Evolutionary conservation across 2,329 filamentous ascomycete species (phyloP).

Genomic region (Diplodia sapinea): DNA sequence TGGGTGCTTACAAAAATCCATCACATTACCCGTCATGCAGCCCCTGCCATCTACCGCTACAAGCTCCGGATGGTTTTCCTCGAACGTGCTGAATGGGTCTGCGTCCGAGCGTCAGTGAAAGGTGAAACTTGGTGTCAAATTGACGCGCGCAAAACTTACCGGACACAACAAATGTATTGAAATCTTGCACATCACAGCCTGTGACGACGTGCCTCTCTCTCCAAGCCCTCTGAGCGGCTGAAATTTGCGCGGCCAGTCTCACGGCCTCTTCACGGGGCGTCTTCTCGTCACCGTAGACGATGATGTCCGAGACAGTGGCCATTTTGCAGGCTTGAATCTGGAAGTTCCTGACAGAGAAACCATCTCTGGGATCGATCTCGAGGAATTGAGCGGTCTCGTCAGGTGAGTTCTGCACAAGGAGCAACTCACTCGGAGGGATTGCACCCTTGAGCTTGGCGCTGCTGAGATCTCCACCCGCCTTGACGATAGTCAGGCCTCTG

Average conservation of each 20-base stretch:
- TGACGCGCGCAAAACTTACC: slow-evolving; percentile 50
- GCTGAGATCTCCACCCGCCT: slow-evolving; percentile 80
- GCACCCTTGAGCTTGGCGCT: slow-evolving; percentile 83
- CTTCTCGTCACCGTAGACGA: slow-evolving; percentile 83
- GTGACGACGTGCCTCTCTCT: slow-evolving; percentile 65
- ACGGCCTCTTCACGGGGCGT: slow-evolving; percentile 67
- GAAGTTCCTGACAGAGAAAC: slow-evolving; percentile 96
- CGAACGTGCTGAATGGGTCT: slow-evolving; percentile 72
- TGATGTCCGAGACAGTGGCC: slow-evolving; percentile 86
- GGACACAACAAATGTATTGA: slow-evolving; percentile 82
- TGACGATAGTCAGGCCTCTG: slow-evolving; percentile 82
- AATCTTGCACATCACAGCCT: slow-evolving; percentile 64
- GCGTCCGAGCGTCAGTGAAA: slow-evolving; percentile 48
- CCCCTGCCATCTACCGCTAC: slow-evolving; percentile 78
- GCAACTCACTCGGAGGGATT: slow-evolving; percentile 78
- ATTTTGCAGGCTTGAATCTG: slow-evolving; percentile 93
- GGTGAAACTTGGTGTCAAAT: slow-evolving; percentile 34
- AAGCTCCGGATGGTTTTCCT: slow-evolving; percentile 70
- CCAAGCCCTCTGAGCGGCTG: slow-evolving; percentile 78
- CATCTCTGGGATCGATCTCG: slow-evolving; percentile 83
- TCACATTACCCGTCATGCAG: slow-evolving; percentile 73
- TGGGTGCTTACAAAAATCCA: slow-evolving; percentile 74
- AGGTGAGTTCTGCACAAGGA: slow-evolving; percentile 58
- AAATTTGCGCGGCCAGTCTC: slow-evolving; percentile 67
- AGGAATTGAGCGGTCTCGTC: slow-evolving; percentile 67